Base-by-base conservation (phyloP, 2,329 filamentous ascomycete species). In the Raffaelea ambrosiae region DNA sequence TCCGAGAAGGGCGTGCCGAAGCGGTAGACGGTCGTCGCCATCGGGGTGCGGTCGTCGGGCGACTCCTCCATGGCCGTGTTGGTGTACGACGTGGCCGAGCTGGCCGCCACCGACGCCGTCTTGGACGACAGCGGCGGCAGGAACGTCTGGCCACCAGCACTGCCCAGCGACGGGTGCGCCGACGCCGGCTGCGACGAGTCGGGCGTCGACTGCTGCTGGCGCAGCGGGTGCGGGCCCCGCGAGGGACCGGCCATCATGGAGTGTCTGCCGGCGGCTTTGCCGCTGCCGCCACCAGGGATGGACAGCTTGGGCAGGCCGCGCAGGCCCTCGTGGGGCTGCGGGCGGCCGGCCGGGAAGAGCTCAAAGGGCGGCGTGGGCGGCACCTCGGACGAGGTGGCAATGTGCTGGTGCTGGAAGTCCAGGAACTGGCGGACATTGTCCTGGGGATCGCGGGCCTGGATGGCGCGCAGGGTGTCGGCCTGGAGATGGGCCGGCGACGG, bases 361-460 rank as follows among this genome's bases (percentile, higher is more conserved):
- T 86, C 81, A 55, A 84, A 84, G 4, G 83, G 82, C 16, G 86
- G 84, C 8, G 83, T 83, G 9, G 78, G 78, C 8, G 81, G 79
- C n/a, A 85, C 76, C 46, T 83, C 77, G 21, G 65, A 38, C 8
- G 8, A 59, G 62, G 64, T 56, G 40, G 42, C 48, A 33, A 57
- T 56, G 21, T 63, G 53, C 48, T 77, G 74, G 61, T 86, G 83
- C 63, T 97, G 91, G 62, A 95, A 90, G 60, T 79, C 79, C 46
- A 97, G 76, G 66, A 95, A 97, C 55, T 95, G 88, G 59, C 87
- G 83, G 33, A 97, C 88, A 57, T 91, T 95, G 66, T 96, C 90
- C 63, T 94, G 90, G 5, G 90, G 86, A 60, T 96, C 89, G 46
- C 85, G 77, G 18, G 73, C 71, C 59, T 85, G 76, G 29, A 95